Evolutionary conservation across 768 basidiomycete species (phyloP), one percentile per base, ranked within the genome.

Genomic region (Pluteus cervinus): DNA sequence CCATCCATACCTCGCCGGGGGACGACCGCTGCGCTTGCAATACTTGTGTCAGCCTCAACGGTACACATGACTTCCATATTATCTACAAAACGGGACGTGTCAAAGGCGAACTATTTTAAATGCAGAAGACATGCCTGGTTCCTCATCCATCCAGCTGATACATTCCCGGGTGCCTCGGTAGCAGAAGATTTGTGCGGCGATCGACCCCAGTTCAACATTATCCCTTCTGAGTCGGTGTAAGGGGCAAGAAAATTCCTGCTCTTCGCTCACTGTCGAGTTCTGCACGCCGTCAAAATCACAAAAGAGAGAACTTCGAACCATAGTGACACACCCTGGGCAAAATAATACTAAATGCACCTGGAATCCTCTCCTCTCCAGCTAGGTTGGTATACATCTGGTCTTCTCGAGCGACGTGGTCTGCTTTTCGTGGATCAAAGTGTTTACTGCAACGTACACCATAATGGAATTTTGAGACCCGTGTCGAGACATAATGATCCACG

Each of bases 231-330:
- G 24, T 32, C 8, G 33, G 37, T 4, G 35, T 35, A 4, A 54
- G 24, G 51, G 40, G 7, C 42, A 35, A 9, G 54, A 45, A 33
- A 54, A 56, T 36, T 56, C 53, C 31, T 38, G 40, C 3, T 41
- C 53, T 46, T 53, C 51, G 0, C 51, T 49, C 5, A 56, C 49
- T 48, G 57, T 56, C 54, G 67, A 37, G 60, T 65, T 45, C 71
- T 73, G 37, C 31, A n/a, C n/a, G n/a, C n/a, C n/a, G n/a, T n/a
- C n/a, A n/a, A n/a, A n/a, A n/a, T 14, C 21, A 29, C 31, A 8
- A 33, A 12, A 8, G 15, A 5, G 15, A 4, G 10, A 4, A 10
- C 7, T 16, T 7, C 14, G 20, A 7, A 7, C 9, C 14, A 7
- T 12, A 8, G 24, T 14, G 7, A 29, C 38, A 6, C 16, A 54